These are phyloP conservation scores for Oryza meridionalis DNA, from an alignment of 176 grass and related monocot species.

Conservation along the genomic window DNA sequence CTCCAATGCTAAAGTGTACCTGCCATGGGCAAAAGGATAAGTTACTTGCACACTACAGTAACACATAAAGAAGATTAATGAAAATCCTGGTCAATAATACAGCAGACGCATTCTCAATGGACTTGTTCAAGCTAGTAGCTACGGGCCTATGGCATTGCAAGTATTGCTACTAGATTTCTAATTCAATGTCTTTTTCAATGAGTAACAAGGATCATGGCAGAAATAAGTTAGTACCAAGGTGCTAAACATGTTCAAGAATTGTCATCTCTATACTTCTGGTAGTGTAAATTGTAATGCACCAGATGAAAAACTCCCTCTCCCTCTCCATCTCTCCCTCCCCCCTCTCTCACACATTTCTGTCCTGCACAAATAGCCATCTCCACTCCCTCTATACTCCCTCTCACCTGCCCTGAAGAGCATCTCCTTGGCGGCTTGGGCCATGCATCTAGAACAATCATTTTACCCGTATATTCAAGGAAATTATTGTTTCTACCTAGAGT, in stretches of 20 bases:
- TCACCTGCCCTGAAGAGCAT: not conserved
- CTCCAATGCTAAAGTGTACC: conserved; percentile 68
- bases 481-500: conserved; percentile 12
- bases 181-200: not conserved
- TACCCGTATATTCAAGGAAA: conserved; percentile 19
- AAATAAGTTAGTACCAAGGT: conserved; percentile 4
- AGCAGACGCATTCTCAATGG: not conserved
- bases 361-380: not conserved
- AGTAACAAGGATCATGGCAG: not conserved
- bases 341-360: not conserved
- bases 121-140: conserved; percentile 18
- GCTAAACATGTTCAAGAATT: not conserved
- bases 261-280: not conserved
- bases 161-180: conserved; percentile 19
- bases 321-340: no score
- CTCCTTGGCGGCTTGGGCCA: not conserved
- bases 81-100: conserved; percentile 16
- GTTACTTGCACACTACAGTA: conserved; percentile 28
- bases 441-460: conserved; percentile 8
- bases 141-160: conserved; percentile 5
- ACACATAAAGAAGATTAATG: not conserved
- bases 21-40: conserved; percentile 42
- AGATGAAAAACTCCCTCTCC: conserved; percentile 3
- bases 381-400: not conserved
- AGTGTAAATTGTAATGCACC: not conserved